These are phyloP conservation scores for Salix exigua DNA, from an alignment of 345 rosid genomes.

Conservation along the genomic window DNA sequence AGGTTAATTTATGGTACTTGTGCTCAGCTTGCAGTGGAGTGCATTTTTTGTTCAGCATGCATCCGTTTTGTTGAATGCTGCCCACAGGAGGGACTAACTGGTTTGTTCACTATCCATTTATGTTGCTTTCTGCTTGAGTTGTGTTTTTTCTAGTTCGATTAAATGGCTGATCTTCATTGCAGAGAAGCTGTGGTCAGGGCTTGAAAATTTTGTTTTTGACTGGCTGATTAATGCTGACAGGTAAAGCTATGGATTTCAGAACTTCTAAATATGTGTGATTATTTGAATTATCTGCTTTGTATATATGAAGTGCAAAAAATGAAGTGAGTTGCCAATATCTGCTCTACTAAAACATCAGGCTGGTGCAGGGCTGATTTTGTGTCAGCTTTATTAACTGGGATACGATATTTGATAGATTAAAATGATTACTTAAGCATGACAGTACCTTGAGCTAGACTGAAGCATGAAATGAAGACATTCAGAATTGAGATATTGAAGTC, in stretches of 20 bases:
- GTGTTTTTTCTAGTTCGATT: slow-evolving; percentile 12
- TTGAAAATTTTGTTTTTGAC: slow-evolving; percentile 96
- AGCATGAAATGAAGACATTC: slow-evolving; percentile 4
- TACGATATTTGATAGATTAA: slow-evolving; percentile 5
- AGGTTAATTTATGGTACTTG: slow-evolving; percentile 21
- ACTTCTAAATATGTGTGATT: slow-evolving; percentile 11
- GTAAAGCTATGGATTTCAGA: slow-evolving; percentile 40
- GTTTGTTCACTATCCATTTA: slow-evolving; percentile 40
- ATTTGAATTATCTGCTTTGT: slow-evolving; percentile 4
- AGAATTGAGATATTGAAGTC: slow-evolving; percentile 1
- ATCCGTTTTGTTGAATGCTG: slow-evolving; percentile 97
- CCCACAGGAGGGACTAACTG: slow-evolving; percentile 97
- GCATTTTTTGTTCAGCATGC: slow-evolving; percentile 98
- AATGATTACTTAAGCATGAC: neutral
- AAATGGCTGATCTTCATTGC: slow-evolving; percentile 31
- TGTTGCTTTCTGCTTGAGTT: slow-evolving; percentile 19
- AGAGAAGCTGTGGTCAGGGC: slow-evolving; percentile 99
- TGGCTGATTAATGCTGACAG: slow-evolving; percentile 98
- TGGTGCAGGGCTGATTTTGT: neutral
- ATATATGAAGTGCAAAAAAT: neutral
- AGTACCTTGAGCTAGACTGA: neutral
- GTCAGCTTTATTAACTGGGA: neutral
- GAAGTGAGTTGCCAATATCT: neutral
- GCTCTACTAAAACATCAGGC: no score
- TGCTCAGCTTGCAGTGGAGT: slow-evolving; percentile 95